Evolutionary conservation across 2,329 filamentous ascomycete genomes (phyloP).

Genomic region (Penicillium aurantiogriseum): DNA sequence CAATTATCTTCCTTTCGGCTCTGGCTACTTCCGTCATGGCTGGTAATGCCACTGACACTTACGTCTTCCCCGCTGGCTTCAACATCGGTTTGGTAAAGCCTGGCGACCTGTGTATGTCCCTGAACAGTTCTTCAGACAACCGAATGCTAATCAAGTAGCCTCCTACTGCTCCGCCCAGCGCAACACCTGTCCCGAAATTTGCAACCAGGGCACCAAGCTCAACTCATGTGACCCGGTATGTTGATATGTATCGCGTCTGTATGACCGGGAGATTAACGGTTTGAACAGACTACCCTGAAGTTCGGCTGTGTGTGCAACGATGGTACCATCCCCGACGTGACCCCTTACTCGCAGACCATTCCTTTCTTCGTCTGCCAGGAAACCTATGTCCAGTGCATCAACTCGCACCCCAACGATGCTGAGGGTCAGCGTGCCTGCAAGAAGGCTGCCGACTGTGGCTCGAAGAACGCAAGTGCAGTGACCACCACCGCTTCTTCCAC

Average conservation of each 20-base stretch:
- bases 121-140: neutral
- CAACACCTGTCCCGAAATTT: conserved; percentile 61
- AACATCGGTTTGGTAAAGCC: conserved; percentile 41
- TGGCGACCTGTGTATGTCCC: conserved; percentile 31
- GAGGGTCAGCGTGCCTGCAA: conserved; percentile 51
- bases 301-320: conserved; percentile 60
- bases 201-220: conserved; percentile 48
- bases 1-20: conserved; percentile 47
- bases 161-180: conserved; percentile 60
- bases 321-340: conserved; percentile 55
- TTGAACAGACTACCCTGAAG: conserved; percentile 41
- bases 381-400: conserved; percentile 52
- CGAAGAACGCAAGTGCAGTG: conserved; percentile 43
- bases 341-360: conserved; percentile 57
- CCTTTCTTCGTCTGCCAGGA: conserved; percentile 60
- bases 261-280: conserved; percentile 1
- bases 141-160: conserved; percentile 30
- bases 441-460: conserved; percentile 53
- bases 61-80: conserved; percentile 44
- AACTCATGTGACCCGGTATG: conserved; percentile 61
- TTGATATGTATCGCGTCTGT: conserved; percentile 7
- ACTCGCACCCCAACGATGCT: conserved; percentile 45
- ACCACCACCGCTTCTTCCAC: conserved; percentile 26
- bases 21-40: conserved; percentile 46
- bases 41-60: conserved; percentile 43